Evolutionary conservation across 78 protist species (phyloP), one percentile per base, ranked within the genome.

Genomic region (Dictyostelium capitatum): DNA sequence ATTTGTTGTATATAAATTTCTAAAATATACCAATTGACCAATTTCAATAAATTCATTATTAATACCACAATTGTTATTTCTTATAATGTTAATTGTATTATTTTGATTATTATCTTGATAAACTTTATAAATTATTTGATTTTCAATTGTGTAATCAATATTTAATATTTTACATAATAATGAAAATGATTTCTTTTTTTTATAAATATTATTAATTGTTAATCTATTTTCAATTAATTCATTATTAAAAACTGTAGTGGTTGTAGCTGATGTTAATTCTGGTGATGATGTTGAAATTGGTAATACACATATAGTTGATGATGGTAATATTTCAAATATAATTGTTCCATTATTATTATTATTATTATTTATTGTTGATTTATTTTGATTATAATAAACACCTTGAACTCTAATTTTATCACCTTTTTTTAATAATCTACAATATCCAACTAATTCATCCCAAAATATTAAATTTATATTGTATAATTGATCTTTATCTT

Each of bases 1-100:
- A 62, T 62, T 15, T 25, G 23, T 25, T 62, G 25, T 28, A 62
- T 62, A 0, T 25, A 62, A 62, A 62, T 62, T 62, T 25, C 25
- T 62, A 62, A 62, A 62, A 62, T 62, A 62, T 23, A 62, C 72
- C 43, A 62, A 62, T 62, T 62, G 72, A 62, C 72, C 72, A n/a
- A 8, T 28, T 62, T 62, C 72, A 28, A 62, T 25, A 2, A 37
- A 37, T 28, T 28, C 25, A 62, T 62, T 25, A 4, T 25, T 23
- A 9, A 62, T 25, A 62, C 12, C 25, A 28, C 19, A 25, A 62
- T 1, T 62, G 0, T 6, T 56, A n/a, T 56, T 56, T 7, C 8
- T 56, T 6, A 3, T 56, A 56, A 7, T 56, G 19, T 17, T 20
- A 20, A 62, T 25, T 25, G 41, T 25, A 9, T 62, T n/a, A 8